phyloP scores from a whole-genome alignment of 441 rosid species.

The Populus tomentosa region DNA sequence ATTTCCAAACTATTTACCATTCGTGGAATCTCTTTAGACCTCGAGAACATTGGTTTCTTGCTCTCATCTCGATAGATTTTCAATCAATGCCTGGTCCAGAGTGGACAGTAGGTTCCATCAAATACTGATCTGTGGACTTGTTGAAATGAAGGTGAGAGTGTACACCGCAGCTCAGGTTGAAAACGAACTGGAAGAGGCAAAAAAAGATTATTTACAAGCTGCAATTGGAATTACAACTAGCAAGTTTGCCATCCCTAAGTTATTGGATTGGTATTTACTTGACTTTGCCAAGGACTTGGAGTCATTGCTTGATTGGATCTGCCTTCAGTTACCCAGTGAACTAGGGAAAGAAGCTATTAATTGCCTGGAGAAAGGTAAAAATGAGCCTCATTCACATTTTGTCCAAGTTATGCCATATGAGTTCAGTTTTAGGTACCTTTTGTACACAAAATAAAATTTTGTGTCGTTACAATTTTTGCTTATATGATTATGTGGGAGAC shows the following conservation, averaged over 20 bases:
- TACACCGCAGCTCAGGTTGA: slow-evolving; percentile 67
- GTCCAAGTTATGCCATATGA: slow-evolving; percentile 65
- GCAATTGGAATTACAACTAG: slow-evolving; percentile 56
- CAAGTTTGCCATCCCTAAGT: slow-evolving; percentile 62
- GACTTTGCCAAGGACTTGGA: slow-evolving; percentile 85
- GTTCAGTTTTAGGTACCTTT: slow-evolving; percentile 69
- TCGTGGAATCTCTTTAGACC: neutral
- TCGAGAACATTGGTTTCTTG: neutral
- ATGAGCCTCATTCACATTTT: slow-evolving; percentile 36
- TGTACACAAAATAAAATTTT: slow-evolving; percentile 30
- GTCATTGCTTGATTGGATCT: slow-evolving; percentile 82
- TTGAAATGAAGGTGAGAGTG: slow-evolving; percentile 54
- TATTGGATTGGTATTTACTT: slow-evolving; percentile 77
- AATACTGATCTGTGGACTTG: slow-evolving; percentile 16
- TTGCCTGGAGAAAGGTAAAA: slow-evolving; percentile 54
- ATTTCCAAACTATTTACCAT: neutral
- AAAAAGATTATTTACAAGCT: slow-evolving; percentile 76
- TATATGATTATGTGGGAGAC: neutral
- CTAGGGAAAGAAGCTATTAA: slow-evolving; percentile 60
- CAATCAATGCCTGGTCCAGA: neutral
- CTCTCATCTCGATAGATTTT: neutral
- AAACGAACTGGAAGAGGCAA: slow-evolving; percentile 62
- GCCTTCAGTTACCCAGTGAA: slow-evolving; percentile 78
- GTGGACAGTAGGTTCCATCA: neutral
- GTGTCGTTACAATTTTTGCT: slow-evolving; percentile 13